Conservation (phyloP, 768 basidiomycete genomes). For the Russula compacta region DNA sequence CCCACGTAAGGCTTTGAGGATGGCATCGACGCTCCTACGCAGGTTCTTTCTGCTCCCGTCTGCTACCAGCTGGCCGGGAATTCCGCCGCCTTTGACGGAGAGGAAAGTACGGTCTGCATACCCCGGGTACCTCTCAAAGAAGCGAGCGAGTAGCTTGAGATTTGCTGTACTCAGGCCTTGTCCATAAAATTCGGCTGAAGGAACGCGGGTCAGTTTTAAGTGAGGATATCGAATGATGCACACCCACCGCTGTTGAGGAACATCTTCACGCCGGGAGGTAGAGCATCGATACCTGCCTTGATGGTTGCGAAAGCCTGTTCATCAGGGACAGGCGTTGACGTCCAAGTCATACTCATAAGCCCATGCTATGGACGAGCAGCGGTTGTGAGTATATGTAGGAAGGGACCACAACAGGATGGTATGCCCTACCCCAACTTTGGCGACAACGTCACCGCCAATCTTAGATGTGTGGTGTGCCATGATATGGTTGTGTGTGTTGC, state of each 20-base stretch:
- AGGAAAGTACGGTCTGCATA: slow-evolving; percentile 41
- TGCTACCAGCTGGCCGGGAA: neutral
- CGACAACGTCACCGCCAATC: slow-evolving; percentile 31
- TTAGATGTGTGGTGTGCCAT: slow-evolving; percentile 29
- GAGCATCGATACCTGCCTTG: slow-evolving; percentile 38
- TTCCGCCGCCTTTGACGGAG: slow-evolving; percentile 35
- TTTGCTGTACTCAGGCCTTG: slow-evolving; percentile 34
- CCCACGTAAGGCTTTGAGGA: slow-evolving; percentile 38
- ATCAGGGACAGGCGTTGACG: slow-evolving; percentile 37
- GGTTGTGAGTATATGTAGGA: neutral
- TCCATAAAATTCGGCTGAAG: slow-evolving; percentile 51
- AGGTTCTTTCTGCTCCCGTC: slow-evolving; percentile 36
- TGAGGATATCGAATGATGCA: neutral
- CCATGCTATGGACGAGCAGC: slow-evolving; percentile 31
- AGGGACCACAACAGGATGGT: neutral
- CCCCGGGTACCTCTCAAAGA: slow-evolving; percentile 40
- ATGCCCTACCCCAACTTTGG: slow-evolving; percentile 32
- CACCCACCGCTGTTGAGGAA: slow-evolving; percentile 42
- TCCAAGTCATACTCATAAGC: slow-evolving; percentile 53
- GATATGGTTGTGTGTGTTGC: neutral
- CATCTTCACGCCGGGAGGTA: slow-evolving; percentile 38
- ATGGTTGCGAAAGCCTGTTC: slow-evolving; percentile 56
- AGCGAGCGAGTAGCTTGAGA: slow-evolving; percentile 39
- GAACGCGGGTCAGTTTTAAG: neutral
- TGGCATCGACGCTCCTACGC: slow-evolving; percentile 35